These are phyloP conservation scores for Clathrus columnatus DNA, from an alignment of 768 basidiomycete genomes.

Conservation along the genomic window DNA sequence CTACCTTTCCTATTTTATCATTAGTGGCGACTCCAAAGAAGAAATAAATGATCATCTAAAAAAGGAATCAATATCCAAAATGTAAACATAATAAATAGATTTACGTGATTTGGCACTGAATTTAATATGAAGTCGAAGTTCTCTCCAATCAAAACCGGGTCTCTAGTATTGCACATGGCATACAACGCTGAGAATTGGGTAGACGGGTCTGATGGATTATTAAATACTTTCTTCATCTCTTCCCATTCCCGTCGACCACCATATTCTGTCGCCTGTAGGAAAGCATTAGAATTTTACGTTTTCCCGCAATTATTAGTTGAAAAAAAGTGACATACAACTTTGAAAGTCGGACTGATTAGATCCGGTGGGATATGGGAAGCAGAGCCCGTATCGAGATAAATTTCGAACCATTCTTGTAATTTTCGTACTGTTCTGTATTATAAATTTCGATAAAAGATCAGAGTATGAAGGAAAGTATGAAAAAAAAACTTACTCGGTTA, in stretches of 20 bases:
- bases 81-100: constrained; percentile 50
- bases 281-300: not conserved
- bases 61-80: constrained; percentile 33
- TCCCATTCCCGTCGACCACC: constrained; percentile 73
- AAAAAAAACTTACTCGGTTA: constrained; percentile 17
- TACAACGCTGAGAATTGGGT: constrained; percentile 65
- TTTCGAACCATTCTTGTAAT: constrained; percentile 58
- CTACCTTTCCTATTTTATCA: constrained; percentile 36
- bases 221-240: constrained; percentile 56
- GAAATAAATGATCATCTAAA: constrained; percentile 59
- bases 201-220: constrained; percentile 65
- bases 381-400: constrained; percentile 64
- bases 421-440: constrained; percentile 71
- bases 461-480: not conserved
- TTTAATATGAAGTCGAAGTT: constrained; percentile 55
- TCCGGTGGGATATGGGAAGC: constrained; percentile 75
- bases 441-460: not conserved
- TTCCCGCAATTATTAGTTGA: not conserved
- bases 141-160: constrained; percentile 47
- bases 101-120: constrained; percentile 51
- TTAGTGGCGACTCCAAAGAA: constrained; percentile 53
- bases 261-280: constrained; percentile 53
- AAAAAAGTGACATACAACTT: constrained; percentile 32
- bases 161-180: constrained; percentile 55
- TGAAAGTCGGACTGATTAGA: constrained; percentile 50